Conservation (phyloP, 192 early-diverging fungal species). For the Linnemannia elongata region DNA sequence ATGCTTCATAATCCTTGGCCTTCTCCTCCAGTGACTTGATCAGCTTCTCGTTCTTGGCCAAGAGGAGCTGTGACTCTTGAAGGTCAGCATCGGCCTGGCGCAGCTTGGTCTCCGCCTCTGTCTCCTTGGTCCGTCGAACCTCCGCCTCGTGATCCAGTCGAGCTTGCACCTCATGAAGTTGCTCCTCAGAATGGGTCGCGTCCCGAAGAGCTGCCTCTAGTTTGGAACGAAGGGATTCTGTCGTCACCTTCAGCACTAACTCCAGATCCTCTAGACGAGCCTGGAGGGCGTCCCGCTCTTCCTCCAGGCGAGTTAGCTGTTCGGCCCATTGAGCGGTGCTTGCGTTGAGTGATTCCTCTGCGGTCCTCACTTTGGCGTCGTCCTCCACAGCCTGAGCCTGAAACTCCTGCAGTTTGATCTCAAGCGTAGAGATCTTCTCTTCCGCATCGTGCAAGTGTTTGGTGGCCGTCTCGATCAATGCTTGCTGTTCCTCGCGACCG, state of each 20-base stretch:
- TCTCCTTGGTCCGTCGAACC: slow-evolving; percentile 28
- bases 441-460: slow-evolving; percentile 47
- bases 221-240: slow-evolving; percentile 49
- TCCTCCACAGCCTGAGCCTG: slow-evolving; percentile 37
- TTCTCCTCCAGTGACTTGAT: slow-evolving; percentile 29
- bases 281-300: slow-evolving; percentile 39
- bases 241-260: slow-evolving; percentile 27
- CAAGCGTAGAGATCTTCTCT: slow-evolving; percentile 32
- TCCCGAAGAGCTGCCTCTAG: slow-evolving; percentile 48
- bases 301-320: slow-evolving; percentile 23
- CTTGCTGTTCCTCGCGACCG: slow-evolving; percentile 20
- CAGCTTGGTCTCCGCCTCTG: slow-evolving; percentile 35
- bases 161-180: slow-evolving; percentile 43
- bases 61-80: slow-evolving; percentile 29
- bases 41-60: slow-evolving; percentile 43
- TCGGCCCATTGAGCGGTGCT: slow-evolving; percentile 25
- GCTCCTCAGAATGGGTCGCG: slow-evolving; percentile 51
- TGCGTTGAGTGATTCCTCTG: slow-evolving; percentile 15
- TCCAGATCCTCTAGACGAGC: slow-evolving; percentile 34
- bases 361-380: slow-evolving; percentile 18
- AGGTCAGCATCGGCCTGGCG: slow-evolving; percentile 48
- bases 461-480: slow-evolving; percentile 41
- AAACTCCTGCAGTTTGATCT: slow-evolving; percentile 48
- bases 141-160: slow-evolving; percentile 50
- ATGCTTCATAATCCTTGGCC: slow-evolving; percentile 31